Base-by-base conservation (phyloP, 345 rosid species). In the Leavenworthia alabamica region DNA sequence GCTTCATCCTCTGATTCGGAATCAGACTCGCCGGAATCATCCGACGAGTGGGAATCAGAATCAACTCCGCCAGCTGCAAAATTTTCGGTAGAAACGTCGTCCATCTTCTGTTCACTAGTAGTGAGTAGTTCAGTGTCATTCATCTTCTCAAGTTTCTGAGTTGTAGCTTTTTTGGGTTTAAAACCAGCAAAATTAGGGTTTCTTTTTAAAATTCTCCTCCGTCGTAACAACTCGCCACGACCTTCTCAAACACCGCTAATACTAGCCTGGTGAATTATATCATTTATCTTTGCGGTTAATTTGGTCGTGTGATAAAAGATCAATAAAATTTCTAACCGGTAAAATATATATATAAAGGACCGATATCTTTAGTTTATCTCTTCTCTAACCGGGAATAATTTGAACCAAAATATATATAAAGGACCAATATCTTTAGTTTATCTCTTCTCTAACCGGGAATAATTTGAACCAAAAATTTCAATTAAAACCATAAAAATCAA, bases 1-100 rank as follows among this genome's bases (percentile, higher is more conserved):
- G 82, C 70, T 36, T 82, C 91, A 40, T 78, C 88, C n/a, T 87
- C 89, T 0, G 92, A 90, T 6, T 79, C 87, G 43, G 82, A 77
- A 27, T 75, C 93, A n/a, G 89, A 84, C 9, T 75, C 86, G 56
- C 65, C 41, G 36, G 86, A 74, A 41, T 69, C 80, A 45, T 71
- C 78, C 9, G 73, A 66, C n/a, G 73, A 71, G 12, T 19, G 74
- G 6, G 43, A 31, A 9, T 50, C 66, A 29, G 68, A n/a, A n/a
- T n/a, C n/a, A n/a, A n/a, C 54, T 26, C 8, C 3, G 14, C 37
- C 32, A 29, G n/a, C 66, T 46, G 32, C 22, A 15, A 77, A 75
- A 57, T 29, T 78, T 42, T 44, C 40, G 8, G 35, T 28, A 27
- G 60, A 52, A 37, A 43, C 55, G 22, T 77, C 81, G 3, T 75